Evolutionary conservation across 257 asterid species (phyloP), one percentile per base, ranked within the genome.

Genomic region (Gentiana dahurica): DNA sequence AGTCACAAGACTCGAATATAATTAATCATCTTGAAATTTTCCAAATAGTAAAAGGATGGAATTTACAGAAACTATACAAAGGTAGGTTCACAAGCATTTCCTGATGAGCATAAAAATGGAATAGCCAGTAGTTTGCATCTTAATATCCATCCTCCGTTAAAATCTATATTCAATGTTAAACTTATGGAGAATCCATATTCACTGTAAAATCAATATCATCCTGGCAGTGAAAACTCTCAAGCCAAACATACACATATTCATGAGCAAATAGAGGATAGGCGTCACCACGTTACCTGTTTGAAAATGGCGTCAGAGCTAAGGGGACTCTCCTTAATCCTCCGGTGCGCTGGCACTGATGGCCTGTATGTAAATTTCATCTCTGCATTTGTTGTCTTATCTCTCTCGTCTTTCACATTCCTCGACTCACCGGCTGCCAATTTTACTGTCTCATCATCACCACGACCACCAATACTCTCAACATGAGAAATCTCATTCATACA

Each of bases 261-360:
- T 61, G 12, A 12, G 45, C 49, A 38, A 9, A 46, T 11, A 24
- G 47, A 8, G 58, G 24, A 44, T 51, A 53, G 1, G 3, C 32
- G 34, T 53, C 43, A 54, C 52, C 9, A 37, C 57, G 9, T 44
- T 50, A 85, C 98, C 87, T 91, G 95, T 65, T 79, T 85, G 71
- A 91, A 91, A 51, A 91, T 91, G 60, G 97, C 95, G 65, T 82
- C 90, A 24, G 98, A 91, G 61, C 98, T 91, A 41, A 91, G 95
- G 68, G 97, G 95, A 67, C 97, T 87, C 80, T 91, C 98, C 70
- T 77, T 91, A 51, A 59, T 78, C 71, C 77, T 77, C 61, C 90
- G 82, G 56, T 91, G 97, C 58, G 98, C 98, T 2, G 98, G 97
- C 47, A 82, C 75, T 13, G 93, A 84, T 33, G 98, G 81, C 68